Evolutionary conservation across 169 alveolate species (phyloP).

Genomic region (Eimeria sp.): DNA sequence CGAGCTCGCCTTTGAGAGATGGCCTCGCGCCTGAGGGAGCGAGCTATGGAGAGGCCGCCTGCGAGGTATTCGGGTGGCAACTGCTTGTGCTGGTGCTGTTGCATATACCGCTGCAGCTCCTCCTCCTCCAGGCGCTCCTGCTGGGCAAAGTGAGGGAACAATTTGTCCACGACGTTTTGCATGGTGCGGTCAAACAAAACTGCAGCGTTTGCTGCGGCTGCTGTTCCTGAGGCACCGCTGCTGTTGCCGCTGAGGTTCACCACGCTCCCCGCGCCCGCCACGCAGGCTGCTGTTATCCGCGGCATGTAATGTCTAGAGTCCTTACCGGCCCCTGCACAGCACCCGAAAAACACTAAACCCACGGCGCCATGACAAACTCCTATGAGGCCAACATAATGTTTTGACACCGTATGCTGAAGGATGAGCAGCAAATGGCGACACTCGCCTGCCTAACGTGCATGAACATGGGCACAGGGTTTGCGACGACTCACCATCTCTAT

Average conservation of each 20-base stretch:
- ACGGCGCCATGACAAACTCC: no score
- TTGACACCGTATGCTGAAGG: background rate
- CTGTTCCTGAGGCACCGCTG: constrained; percentile 50
- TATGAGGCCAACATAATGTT: no score
- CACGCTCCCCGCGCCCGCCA: constrained; percentile 59
- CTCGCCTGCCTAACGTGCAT: background rate
- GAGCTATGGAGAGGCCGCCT: constrained; percentile 1
- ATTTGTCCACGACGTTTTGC: constrained; percentile 87
- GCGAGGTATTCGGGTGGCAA: constrained; percentile 60
- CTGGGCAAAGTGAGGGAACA: constrained; percentile 86
- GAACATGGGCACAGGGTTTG: background rate
- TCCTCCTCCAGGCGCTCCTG: constrained; percentile 81
- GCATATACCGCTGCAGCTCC: constrained; percentile 77
- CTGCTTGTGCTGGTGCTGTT: constrained; percentile 70
- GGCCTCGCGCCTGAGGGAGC: constrained; percentile 57
- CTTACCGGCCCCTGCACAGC: constrained; percentile 59
- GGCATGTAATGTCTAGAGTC: constrained; percentile 75
- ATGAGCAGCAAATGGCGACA: background rate
- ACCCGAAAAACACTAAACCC: background rate
- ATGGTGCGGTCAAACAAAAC: constrained; percentile 85
- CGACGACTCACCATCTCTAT: constrained; percentile 61
- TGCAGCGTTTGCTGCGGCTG: constrained; percentile 74
- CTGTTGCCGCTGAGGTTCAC: constrained; percentile 26
- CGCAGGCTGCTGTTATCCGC: constrained; percentile 67
- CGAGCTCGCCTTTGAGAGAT: constrained; percentile 50